phyloP scores from a whole-genome alignment of 306 rosid species.

The Vicia faba region DNA sequence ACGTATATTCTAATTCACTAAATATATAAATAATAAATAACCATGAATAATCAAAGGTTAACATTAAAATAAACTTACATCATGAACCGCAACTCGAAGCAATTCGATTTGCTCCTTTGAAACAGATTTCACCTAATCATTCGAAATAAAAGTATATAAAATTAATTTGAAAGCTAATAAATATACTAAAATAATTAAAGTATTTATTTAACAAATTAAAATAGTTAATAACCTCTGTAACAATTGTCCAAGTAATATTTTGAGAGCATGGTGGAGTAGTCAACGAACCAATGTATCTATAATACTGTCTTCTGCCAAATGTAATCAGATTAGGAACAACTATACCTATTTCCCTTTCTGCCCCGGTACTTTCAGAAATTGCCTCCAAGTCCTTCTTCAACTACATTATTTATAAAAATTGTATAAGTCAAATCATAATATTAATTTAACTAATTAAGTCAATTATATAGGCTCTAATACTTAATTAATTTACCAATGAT shows the following conservation, averaged over 20 bases:
- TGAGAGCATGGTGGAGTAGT: slow-evolving; percentile 75
- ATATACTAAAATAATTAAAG: background rate
- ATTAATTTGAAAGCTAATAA: background rate
- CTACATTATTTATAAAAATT: slow-evolving; percentile 26
- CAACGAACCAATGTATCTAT: slow-evolving; percentile 73
- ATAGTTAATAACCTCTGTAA: slow-evolving; percentile 34
- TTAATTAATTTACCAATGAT: slow-evolving; percentile 46
- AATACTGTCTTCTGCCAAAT: slow-evolving; percentile 41
- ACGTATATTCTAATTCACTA: background rate
- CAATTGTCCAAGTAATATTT: slow-evolving; percentile 64
- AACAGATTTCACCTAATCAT: slow-evolving; percentile 54
- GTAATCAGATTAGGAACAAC: slow-evolving; percentile 49
- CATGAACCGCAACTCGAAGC: slow-evolving; percentile 69
- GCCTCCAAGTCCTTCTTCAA: slow-evolving; percentile 38
- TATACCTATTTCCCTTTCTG: slow-evolving; percentile 38
- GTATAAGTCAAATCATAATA: background rate
- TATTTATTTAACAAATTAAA: background rate
- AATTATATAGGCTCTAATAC: background rate
- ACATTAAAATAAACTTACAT: slow-evolving; percentile 53
- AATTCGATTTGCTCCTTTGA: slow-evolving; percentile 49
- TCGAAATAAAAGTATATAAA: background rate
- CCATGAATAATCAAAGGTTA: too few relatives aligned
- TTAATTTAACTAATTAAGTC: background rate
- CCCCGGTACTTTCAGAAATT: slow-evolving; percentile 24
- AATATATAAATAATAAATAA: too few relatives aligned